phyloP scores from a whole-genome alignment of 1,139 yeast species.

The Hyphopichia pseudoburtonii region DNA sequence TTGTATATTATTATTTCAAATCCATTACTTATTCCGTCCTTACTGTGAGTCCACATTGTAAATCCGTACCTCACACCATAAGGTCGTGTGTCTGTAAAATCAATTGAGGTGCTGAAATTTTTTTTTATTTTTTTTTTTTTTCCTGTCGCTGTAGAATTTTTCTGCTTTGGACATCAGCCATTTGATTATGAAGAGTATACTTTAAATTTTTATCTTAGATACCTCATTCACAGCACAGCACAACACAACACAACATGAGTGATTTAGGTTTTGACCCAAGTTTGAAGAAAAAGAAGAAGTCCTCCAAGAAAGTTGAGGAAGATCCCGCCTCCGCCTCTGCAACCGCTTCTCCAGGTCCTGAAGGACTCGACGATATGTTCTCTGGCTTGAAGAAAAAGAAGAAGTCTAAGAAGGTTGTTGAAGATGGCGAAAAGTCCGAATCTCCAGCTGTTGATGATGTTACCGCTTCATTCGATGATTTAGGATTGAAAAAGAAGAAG shows the following conservation, averaged over 20 bases:
- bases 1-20: background rate
- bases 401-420: constrained; percentile 45
- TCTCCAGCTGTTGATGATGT: constrained; percentile 51
- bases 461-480: constrained; percentile 66
- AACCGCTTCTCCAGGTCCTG: constrained; percentile 33
- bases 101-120: constrained; percentile 1
- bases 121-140: constrained; percentile 2
- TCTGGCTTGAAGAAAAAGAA: constrained; percentile 57
- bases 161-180: no score
- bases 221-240: background rate
- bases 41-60: background rate
- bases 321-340: constrained; percentile 33
- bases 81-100: no score
- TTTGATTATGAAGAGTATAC: no score
- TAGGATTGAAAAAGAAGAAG: constrained; percentile 81
- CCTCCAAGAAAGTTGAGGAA: constrained; percentile 45
- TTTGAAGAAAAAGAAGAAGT: constrained; percentile 86
- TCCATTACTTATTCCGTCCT: background rate
- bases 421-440: constrained; percentile 29
- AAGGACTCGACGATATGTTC: constrained; percentile 50
- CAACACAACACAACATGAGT: constrained; percentile 27
- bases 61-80: background rate
- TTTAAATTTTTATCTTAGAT: no score
- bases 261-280: constrained; percentile 78
- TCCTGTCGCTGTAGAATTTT: no score